phyloP scores from a whole-genome alignment of 805 yeast genomes.

The Pichia phayaonensis region DNA sequence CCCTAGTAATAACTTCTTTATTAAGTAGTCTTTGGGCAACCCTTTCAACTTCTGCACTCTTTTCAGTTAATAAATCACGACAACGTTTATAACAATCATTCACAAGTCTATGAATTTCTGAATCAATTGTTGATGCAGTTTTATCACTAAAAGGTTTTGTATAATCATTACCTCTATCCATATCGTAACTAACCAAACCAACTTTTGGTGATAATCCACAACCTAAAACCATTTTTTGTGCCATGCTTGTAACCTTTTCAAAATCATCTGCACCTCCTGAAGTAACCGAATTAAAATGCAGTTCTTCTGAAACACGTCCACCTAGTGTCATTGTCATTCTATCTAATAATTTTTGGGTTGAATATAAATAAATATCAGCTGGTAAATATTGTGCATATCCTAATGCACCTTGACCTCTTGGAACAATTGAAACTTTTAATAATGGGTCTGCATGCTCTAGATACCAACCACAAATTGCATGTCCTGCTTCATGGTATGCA shows the following conservation, averaged over 20 bases:
- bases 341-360: constrained; percentile 69
- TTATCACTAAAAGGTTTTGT: constrained; percentile 65
- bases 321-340: constrained; percentile 93
- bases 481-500: constrained; percentile 96
- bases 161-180: constrained; percentile 41
- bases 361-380: constrained; percentile 73
- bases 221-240: constrained; percentile 80
- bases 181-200: constrained; percentile 52
- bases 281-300: constrained; percentile 80
- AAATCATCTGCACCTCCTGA: constrained; percentile 92
- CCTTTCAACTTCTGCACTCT: constrained; percentile 50
- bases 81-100: constrained; percentile 60
- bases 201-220: constrained; percentile 82
- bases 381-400: constrained; percentile 97
- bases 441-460: constrained; percentile 83
- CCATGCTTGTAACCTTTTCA: constrained; percentile 84
- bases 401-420: constrained; percentile 89
- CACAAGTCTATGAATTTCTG: constrained; percentile 61
- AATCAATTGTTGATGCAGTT: constrained; percentile 60
- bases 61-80: constrained; percentile 45
- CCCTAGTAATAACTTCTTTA: constrained; percentile 76
- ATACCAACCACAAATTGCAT: constrained; percentile 94
- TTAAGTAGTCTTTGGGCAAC: constrained; percentile 67
- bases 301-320: constrained; percentile 86
- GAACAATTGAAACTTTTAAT: constrained; percentile 87